Evolutionary conservation across 768 basidiomycete genomes (phyloP).

Genomic region (Amanita phalloides): DNA sequence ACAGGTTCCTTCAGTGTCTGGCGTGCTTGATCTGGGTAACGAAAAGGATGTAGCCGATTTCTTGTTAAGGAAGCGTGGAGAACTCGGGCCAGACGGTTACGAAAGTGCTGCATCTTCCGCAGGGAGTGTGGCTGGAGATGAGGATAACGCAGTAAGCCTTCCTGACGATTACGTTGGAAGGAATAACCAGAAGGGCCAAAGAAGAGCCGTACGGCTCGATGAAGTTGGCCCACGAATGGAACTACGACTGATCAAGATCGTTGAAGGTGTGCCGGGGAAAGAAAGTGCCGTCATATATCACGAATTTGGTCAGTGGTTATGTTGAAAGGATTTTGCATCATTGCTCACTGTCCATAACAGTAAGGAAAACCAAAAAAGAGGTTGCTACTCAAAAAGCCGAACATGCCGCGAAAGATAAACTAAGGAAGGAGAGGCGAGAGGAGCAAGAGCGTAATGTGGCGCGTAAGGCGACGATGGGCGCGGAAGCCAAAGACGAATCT

Average conservation of each 20-base stretch:
- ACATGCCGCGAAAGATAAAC: slow-evolving; percentile 67
- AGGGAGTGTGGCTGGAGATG: slow-evolving; percentile 78
- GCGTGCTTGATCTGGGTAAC: slow-evolving; percentile 70
- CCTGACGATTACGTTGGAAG: slow-evolving; percentile 92
- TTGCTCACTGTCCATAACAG: slow-evolving; percentile 27
- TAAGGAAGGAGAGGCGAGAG: slow-evolving; percentile 68
- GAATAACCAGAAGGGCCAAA: slow-evolving; percentile 87
- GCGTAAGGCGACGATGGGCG: slow-evolving; percentile 40
- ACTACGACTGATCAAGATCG: slow-evolving; percentile 83
- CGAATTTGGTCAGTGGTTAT: slow-evolving; percentile 63
- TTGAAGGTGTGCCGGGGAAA: slow-evolving; percentile 88
- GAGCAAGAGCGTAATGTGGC: slow-evolving; percentile 90
- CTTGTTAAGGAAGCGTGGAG: slow-evolving; percentile 61
- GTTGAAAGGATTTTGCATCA: neutral
- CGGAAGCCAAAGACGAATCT: slow-evolving; percentile 9
- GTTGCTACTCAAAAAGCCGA: slow-evolving; percentile 53
- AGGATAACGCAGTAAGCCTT: slow-evolving; percentile 71
- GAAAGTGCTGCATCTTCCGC: slow-evolving; percentile 76
- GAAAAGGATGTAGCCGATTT: slow-evolving; percentile 97
- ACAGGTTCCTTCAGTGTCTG: slow-evolving; percentile 19
- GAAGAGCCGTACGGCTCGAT: slow-evolving; percentile 83
- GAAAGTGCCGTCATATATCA: slow-evolving; percentile 93
- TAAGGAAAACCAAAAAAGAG: slow-evolving; percentile 84
- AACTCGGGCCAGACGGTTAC: slow-evolving; percentile 56
- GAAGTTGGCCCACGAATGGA: slow-evolving; percentile 97